Evolutionary conservation across 257 asterid genomes (phyloP), one percentile per base, ranked within the genome.

Genomic region (Ballota nigra): DNA sequence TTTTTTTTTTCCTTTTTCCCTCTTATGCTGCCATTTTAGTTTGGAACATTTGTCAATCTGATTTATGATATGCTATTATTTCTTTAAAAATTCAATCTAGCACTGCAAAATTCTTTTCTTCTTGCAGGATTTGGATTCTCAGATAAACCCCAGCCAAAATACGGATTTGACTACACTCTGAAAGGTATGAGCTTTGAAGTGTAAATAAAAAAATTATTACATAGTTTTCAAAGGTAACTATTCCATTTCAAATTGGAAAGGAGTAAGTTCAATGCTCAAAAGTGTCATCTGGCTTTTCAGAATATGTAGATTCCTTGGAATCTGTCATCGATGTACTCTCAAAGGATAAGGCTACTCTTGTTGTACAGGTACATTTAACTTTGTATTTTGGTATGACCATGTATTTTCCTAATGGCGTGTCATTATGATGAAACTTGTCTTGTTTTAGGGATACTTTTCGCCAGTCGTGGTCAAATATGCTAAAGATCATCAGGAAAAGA

Each of bases 61-160:
- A 38, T 4, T 10, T 36, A 6, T 34, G 53, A 10, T 34, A 40
- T 29, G 38, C 34, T 26, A n/a, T n/a, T 26, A 33, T n/a, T 5
- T 13, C 16, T 61, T 33, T 43, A 56, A 49, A 36, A 49, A 36
- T 26, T 58, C 29, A 8, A 41, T 72, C 66, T 12, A 29, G 19
- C 33, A 67, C 13, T 18, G 23, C 40, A 41, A 31, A 79, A 34
- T 76, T 79, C 18, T 68, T 12, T 62, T 72, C 33, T 18, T 73
- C 38, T 76, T 73, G 58, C 85, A 93, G 98, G 98, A 76, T 93
- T 93, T 85, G 98, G 98, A 78, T 91, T 91, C 86, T 93, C 98
- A 18, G 98, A 93, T 59, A 91, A 91, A 78, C 98, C 98, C 56
- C 98, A 93, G 74, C 96, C 98, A 10, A 86, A 71, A 78, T 93